phyloP scores from a whole-genome alignment of 1,284 basidiomycete species.

The Pseudozyma tsukubaensis region DNA sequence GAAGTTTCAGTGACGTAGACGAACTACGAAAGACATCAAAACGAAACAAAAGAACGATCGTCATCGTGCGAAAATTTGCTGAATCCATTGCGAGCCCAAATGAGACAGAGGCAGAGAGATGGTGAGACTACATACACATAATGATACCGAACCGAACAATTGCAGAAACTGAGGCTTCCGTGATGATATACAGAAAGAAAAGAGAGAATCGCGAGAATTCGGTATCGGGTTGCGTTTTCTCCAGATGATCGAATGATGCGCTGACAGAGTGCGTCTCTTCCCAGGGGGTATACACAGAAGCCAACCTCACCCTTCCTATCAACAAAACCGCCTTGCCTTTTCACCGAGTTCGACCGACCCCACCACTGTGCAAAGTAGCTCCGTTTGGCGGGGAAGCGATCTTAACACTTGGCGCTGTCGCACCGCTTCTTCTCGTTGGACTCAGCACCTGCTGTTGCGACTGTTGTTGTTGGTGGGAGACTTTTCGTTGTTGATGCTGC shows the following conservation, averaged over 20 bases:
- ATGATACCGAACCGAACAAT: background rate
- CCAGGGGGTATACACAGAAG: background rate
- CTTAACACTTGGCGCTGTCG: slow-evolving; percentile 16
- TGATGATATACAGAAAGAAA: slow-evolving; percentile 3
- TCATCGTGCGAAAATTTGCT: too few relatives aligned
- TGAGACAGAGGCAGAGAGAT: background rate
- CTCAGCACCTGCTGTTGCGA: slow-evolving; percentile 30
- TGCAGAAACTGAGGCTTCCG: background rate
- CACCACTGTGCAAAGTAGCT: background rate
- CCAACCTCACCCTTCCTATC: background rate
- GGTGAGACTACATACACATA: slow-evolving; percentile 1
- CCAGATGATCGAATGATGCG: background rate
- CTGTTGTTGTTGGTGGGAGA: slow-evolving; percentile 5
- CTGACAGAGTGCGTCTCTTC: background rate
- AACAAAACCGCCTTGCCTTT: too few relatives aligned
- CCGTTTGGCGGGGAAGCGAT: slow-evolving; percentile 13
- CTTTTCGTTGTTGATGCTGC: slow-evolving; percentile 28
- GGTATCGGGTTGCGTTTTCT: background rate
- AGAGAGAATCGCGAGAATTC: background rate
- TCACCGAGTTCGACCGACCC: slow-evolving; percentile 3
- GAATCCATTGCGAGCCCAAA: background rate
- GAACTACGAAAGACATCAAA: background rate
- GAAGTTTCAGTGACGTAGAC: background rate
- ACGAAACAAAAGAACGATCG: background rate
- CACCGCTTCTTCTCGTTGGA: slow-evolving; percentile 12